Percentiles rank a stretch among this genome's conserved stretches.
These are phyloP conservation scores for Harringtonia aguacate DNA, from an alignment of 2,329 filamentous ascomycete genomes.

Conservation along the genomic window DNA sequence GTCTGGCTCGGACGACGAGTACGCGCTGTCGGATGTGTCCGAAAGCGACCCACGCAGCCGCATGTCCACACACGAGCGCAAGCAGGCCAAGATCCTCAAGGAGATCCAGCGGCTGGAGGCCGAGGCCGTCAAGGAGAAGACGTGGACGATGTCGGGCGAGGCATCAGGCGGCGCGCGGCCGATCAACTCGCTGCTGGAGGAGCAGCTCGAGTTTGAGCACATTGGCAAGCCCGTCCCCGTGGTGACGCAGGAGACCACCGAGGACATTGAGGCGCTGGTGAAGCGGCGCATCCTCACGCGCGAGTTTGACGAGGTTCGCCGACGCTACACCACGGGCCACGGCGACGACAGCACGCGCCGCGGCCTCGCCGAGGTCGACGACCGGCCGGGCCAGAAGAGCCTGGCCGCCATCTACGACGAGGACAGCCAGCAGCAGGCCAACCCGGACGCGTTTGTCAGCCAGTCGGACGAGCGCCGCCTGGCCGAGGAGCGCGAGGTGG, in stretches of 20 bases:
- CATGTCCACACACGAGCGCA: conserved; percentile 74
- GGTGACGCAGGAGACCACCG: conserved; percentile 82
- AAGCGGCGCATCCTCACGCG: conserved; percentile 83
- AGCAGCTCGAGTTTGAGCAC: conserved; percentile 93
- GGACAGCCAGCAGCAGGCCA: conserved; percentile 68
- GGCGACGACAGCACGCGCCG: conserved; percentile 50
- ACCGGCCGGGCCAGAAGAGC: conserved; percentile 76
- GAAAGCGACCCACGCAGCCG: conserved; percentile 60
- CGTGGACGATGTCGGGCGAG: conserved; percentile 87
- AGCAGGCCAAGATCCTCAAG: conserved; percentile 74
- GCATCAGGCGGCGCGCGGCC: conserved; percentile 73
- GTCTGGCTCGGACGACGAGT: conserved; percentile 39
- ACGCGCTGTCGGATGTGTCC: conserved; percentile 51
- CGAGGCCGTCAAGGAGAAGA: conserved; percentile 76
- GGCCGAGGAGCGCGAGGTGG: conserved; percentile 75
- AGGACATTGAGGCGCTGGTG: conserved; percentile 86
- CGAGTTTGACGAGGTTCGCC: conserved; percentile 86
- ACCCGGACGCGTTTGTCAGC: conserved; percentile 71
- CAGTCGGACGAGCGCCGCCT: conserved; percentile 71
- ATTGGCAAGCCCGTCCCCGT: conserved; percentile 90
- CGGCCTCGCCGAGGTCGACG: conserved; percentile 71
- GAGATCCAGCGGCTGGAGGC: conserved; percentile 89
- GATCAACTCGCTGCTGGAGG: conserved; percentile 82
- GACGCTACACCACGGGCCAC: conserved; percentile 57
- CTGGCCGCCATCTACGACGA: conserved; percentile 92